Conservation (phyloP, 306 rosid genomes). For the Lathyrus sativus region DNA sequence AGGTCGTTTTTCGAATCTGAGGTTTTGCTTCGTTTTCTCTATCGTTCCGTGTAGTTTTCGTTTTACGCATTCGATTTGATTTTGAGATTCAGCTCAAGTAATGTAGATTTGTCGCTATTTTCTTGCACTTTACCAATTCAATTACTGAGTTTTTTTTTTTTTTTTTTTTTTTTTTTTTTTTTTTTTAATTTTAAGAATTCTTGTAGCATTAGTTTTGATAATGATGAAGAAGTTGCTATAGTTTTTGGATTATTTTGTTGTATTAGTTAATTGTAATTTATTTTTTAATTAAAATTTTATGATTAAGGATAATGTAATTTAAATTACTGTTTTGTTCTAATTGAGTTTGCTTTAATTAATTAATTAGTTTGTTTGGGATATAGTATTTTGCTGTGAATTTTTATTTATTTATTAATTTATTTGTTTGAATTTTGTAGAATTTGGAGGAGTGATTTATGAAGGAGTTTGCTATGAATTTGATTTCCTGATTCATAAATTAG, state of each 20-base stretch:
- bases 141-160: neutral
- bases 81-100: conserved; percentile 12
- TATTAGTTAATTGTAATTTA: too few relatives aligned
- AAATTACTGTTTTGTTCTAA: neutral
- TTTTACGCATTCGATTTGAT: conserved; percentile 10
- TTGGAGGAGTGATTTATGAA: conserved; percentile 28
- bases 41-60: neutral
- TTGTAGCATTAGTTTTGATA: conserved; percentile 5
- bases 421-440: neutral
- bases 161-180: neutral
- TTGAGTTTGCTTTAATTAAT: neutral
- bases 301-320: too few relatives aligned
- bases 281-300: too few relatives aligned
- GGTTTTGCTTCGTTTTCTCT: neutral
- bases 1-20: conserved; percentile 12
- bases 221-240: neutral
- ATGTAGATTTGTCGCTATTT: conserved; percentile 2
- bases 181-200: neutral
- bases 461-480: conserved; percentile 32
- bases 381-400: conserved; percentile 22
- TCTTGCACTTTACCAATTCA: neutral
- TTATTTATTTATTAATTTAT: neutral
- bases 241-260: too few relatives aligned
- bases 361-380: neutral
- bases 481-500: conserved; percentile 35